Percentiles rank a stretch among this genome's conserved stretches.
phyloP scores from a whole-genome alignment of 225 moss, liverwort and hornwort species.

The Rhytidiadelphus loreus region DNA sequence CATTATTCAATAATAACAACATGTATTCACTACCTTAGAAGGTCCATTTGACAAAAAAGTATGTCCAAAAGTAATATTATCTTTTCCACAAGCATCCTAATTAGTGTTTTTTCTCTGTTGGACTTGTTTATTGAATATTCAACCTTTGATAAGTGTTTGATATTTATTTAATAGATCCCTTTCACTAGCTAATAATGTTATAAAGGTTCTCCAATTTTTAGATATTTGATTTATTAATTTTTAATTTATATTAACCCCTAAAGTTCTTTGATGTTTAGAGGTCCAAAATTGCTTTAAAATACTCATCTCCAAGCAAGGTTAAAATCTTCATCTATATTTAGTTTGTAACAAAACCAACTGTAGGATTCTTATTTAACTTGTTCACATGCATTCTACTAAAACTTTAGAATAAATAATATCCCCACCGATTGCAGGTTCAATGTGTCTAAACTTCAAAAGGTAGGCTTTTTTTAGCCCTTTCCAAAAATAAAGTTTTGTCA shows the following conservation, averaged over 20 bases:
- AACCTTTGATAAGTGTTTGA: background rate
- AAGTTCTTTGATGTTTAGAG: background rate
- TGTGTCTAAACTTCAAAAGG: background rate
- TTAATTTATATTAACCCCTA: background rate
- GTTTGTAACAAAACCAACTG: rapidly evolving
- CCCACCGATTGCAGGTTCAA: rapidly evolving
- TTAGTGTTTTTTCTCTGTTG: background rate
- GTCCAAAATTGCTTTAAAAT: rapidly evolving
- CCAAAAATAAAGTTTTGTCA: background rate
- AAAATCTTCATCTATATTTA: background rate
- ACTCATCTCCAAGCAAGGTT: rapidly evolving
- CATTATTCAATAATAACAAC: background rate
- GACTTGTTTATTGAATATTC: background rate
- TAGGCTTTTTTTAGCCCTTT: background rate
- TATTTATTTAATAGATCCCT: background rate
- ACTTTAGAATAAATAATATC: background rate
- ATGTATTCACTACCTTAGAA: background rate
- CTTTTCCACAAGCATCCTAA: background rate
- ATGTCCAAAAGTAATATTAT: rapidly evolving
- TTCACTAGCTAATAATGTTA: background rate
- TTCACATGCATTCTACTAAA: rapidly evolving
- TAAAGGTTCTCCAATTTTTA: too few species aligned
- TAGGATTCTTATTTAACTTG: background rate
- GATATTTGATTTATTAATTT: background rate
- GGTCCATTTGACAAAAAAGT: background rate